These are phyloP conservation scores for Thermothelomyces thermophilus DNA, from an alignment of 2,329 filamentous ascomycete genomes.

Conservation along the genomic window DNA sequence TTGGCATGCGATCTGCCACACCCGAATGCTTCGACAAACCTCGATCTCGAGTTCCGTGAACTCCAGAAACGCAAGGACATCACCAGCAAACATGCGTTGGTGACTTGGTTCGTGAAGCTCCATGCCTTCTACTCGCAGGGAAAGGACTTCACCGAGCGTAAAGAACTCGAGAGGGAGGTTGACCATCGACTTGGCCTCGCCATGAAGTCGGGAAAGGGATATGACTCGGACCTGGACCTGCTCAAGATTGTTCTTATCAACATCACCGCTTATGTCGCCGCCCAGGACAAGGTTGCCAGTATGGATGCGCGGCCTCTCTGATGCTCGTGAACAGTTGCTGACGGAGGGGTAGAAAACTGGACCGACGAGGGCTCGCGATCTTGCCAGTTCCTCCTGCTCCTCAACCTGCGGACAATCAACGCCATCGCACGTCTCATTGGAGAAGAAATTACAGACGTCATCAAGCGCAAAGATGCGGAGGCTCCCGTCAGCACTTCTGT, in stretches of 20 bases:
- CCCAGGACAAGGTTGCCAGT: conserved; percentile 55
- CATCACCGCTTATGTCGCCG: conserved; percentile 73
- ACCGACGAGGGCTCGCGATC: conserved; percentile 40
- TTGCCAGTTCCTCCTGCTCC: conserved; percentile 61
- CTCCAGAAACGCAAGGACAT: conserved; percentile 36
- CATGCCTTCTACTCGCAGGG: conserved; percentile 81
- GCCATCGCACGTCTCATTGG: conserved; percentile 64
- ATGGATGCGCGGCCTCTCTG: conserved; percentile 20
- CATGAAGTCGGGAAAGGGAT: conserved; percentile 53
- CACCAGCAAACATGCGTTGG: conserved; percentile 36
- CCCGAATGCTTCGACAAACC: conserved; percentile 65
- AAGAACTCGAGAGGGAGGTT: conserved; percentile 80
- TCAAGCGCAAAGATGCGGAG: conserved; percentile 31
- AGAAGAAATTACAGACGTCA: conserved; percentile 56
- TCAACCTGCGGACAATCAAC: conserved; percentile 73
- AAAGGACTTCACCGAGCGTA: conserved; percentile 64
- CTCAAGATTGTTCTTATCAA: conserved; percentile 81
- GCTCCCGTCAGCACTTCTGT: conserved; percentile 30
- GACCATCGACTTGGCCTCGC: conserved; percentile 69
- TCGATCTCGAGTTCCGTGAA: conserved; percentile 68
- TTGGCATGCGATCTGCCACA: conserved; percentile 69
- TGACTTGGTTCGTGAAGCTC: conserved; percentile 74
- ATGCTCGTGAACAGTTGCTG: not conserved
- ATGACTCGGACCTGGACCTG: conserved; percentile 53
- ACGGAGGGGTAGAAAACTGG: conserved; percentile 35